phyloP scores from a whole-genome alignment of 1,139 yeast genomes.

The Kodamaea ohmeri region DNA sequence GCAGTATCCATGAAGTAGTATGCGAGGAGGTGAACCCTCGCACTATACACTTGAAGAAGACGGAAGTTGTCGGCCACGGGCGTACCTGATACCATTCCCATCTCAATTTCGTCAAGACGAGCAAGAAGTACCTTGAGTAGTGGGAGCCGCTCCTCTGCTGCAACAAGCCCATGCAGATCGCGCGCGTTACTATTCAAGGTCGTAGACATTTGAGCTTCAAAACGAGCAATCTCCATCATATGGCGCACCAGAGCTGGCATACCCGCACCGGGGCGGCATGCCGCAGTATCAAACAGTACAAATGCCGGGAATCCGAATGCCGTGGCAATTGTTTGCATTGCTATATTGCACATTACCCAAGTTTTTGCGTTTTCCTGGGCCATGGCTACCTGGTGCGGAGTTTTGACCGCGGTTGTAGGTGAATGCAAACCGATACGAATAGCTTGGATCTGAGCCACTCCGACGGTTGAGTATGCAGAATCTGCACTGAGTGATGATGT shows the following conservation, averaged over 20 bases:
- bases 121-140: constrained; percentile 65
- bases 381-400: constrained; percentile 37
- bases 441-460: constrained; percentile 88
- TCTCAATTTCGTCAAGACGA: constrained; percentile 74
- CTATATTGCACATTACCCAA: constrained; percentile 91
- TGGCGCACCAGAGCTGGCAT: constrained; percentile 64
- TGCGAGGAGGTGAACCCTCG: constrained; percentile 75
- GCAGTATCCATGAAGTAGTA: constrained; percentile 75
- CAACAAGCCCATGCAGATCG: constrained; percentile 65
- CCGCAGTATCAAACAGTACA: constrained; percentile 76
- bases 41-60: constrained; percentile 62
- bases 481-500: constrained; percentile 94
- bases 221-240: constrained; percentile 78
- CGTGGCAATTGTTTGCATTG: constrained; percentile 85
- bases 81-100: constrained; percentile 36
- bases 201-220: constrained; percentile 81
- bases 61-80: constrained; percentile 58
- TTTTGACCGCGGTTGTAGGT: constrained; percentile 34
- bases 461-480: constrained; percentile 92
- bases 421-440: constrained; percentile 86
- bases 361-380: constrained; percentile 79
- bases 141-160: constrained; percentile 69
- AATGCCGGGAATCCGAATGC: constrained; percentile 95
- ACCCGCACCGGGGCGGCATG: constrained; percentile 44
- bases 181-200: constrained; percentile 71